phyloP scores from a whole-genome alignment of 1,284 basidiomycete species.

The Trametes hirsuta region DNA sequence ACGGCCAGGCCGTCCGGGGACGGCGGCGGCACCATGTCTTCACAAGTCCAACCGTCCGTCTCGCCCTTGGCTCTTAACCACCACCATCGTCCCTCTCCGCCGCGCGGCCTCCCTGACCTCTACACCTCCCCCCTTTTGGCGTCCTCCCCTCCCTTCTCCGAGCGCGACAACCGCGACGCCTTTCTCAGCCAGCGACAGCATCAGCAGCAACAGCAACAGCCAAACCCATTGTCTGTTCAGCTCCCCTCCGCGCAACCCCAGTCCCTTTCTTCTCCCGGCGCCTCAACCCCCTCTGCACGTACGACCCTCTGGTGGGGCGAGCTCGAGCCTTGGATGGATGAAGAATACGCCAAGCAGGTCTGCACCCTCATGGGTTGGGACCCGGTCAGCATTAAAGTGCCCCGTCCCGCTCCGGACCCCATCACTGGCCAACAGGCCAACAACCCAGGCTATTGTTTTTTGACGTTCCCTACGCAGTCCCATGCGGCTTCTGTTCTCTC shows the following conservation, averaged over 20 bases:
- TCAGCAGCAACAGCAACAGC: conserved; percentile 29
- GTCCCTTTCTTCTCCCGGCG: conserved; percentile 33
- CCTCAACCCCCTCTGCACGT: conserved; percentile 29
- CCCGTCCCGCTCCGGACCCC: conserved; percentile 62
- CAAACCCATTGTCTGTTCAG: conserved; percentile 28
- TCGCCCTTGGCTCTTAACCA: conserved; percentile 35
- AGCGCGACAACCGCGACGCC: conserved; percentile 35
- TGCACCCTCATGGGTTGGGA: conserved; percentile 82
- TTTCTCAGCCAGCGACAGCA: conserved; percentile 29
- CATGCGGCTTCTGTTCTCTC: conserved; percentile 74
- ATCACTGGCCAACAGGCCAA: conserved; percentile 68
- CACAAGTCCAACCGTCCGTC: conserved; percentile 32
- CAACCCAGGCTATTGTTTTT: conserved; percentile 84
- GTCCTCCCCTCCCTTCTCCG: conserved; percentile 27
- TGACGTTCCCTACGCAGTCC: conserved; percentile 77
- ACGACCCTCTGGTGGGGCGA: conserved; percentile 77
- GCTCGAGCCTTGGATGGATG: conserved; percentile 91
- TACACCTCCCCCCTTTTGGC: conserved; percentile 30
- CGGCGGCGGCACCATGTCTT: conserved; percentile 23
- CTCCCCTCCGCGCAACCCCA: conserved; percentile 28
- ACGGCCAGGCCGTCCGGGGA: conserved; percentile 24
- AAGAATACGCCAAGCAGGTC: conserved; percentile 85
- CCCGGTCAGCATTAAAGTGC: conserved; percentile 69
- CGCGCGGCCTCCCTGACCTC: conserved; percentile 34
- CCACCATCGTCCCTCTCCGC: conserved; percentile 33